Evolutionary conservation across 2,329 filamentous ascomycete genomes (phyloP).

Genomic region (Xylaria sp.): DNA sequence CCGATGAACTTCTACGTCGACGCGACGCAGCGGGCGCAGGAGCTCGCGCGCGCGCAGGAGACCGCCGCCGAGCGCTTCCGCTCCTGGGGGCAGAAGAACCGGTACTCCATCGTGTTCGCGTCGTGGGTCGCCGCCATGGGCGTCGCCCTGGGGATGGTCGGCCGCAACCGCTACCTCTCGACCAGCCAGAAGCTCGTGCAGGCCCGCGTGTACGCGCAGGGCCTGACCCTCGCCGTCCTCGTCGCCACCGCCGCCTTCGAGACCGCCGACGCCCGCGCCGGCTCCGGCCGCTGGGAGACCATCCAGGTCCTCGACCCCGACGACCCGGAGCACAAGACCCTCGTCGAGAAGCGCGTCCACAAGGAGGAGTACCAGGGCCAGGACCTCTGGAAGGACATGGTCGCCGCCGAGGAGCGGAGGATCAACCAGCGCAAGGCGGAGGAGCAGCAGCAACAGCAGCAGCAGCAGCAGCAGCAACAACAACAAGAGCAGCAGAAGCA

Average conservation of each 20-base stretch:
- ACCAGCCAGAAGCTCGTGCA: constrained; percentile 88
- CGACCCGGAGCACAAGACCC: constrained; percentile 78
- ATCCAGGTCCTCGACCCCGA: constrained; percentile 78
- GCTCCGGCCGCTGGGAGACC: constrained; percentile 81
- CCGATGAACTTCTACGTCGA: constrained; percentile 69
- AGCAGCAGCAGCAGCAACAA: too few species aligned
- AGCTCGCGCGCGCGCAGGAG: constrained; percentile 60
- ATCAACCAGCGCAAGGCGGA: constrained; percentile 47
- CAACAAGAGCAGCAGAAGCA: too few species aligned
- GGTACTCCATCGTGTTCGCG: constrained; percentile 82
- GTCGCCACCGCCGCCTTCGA: constrained; percentile 83
- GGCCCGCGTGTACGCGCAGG: constrained; percentile 92
- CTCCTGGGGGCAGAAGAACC: constrained; percentile 76
- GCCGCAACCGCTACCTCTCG: constrained; percentile 74
- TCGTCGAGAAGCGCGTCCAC: constrained; percentile 86
- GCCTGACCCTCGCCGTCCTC: constrained; percentile 81
- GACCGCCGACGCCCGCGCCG: constrained; percentile 73
- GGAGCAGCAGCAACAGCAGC: constrained; percentile 15
- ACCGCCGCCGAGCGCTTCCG: constrained; percentile 61
- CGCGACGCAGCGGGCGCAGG: constrained; percentile 57
- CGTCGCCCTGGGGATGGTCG: constrained; percentile 73
- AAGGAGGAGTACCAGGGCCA: constrained; percentile 86
- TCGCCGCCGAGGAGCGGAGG: constrained; percentile 74
- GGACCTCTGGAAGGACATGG: constrained; percentile 94
- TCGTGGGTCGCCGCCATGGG: constrained; percentile 84